Percentiles rank a stretch among this genome's conserved stretches.
phyloP scores from a whole-genome alignment of 2,329 filamentous ascomycete genomes.

The Westerdykella sp. region DNA sequence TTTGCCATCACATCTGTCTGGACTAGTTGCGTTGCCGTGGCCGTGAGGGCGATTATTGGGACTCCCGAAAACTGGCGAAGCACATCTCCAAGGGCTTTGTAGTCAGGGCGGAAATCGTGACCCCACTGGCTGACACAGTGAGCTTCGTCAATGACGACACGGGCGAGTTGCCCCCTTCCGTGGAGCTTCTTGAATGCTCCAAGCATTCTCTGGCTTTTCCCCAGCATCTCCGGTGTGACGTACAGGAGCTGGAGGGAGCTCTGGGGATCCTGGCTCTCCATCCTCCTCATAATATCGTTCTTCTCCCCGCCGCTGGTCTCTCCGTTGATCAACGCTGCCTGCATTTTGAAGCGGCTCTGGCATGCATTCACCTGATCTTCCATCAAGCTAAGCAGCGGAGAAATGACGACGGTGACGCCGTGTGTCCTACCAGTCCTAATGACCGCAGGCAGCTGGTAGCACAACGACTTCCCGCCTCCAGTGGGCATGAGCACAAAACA shows the following conservation, averaged over 20 bases:
- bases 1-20: conserved; percentile 89
- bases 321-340: conserved; percentile 75
- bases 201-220: conserved; percentile 66
- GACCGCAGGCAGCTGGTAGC: conserved; percentile 89
- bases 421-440: conserved; percentile 71
- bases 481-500: conserved; percentile 97
- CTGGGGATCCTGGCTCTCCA: conserved; percentile 61
- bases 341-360: conserved; percentile 60
- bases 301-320: conserved; percentile 61
- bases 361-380: conserved; percentile 91
- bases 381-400: conserved; percentile 91
- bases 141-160: conserved; percentile 93
- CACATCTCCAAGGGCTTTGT: conserved; percentile 76
- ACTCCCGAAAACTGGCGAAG: conserved; percentile 67
- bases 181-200: conserved; percentile 63
- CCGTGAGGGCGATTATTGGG: conserved; percentile 90
- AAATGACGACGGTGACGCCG: conserved; percentile 91
- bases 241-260: conserved; percentile 81
- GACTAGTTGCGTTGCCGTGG: conserved; percentile 89
- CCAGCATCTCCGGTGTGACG: conserved; percentile 95
- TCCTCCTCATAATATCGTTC: conserved; percentile 57
- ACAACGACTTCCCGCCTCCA: conserved; percentile 91
- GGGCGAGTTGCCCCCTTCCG: conserved; percentile 64
- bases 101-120: conserved; percentile 94
- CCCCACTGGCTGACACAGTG: conserved; percentile 99